These are phyloP conservation scores for Cordyceps farinosa DNA, from an alignment of 2,329 filamentous ascomycete species.

Conservation along the genomic window DNA sequence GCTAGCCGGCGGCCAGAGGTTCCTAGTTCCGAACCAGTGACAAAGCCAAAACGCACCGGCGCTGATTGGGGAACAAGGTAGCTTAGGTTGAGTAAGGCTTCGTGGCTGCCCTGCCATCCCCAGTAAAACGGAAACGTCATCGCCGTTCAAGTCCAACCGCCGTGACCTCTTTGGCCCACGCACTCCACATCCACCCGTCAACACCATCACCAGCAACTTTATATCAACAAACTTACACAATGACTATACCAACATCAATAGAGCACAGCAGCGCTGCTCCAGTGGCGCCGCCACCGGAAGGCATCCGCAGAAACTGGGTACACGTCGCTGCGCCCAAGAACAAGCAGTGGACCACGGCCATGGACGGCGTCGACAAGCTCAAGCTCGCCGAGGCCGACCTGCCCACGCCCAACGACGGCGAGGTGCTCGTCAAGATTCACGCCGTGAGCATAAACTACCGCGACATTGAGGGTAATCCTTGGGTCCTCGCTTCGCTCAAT, in stretches of 20 bases:
- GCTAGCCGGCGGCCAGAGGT: not conserved
- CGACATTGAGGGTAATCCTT: slow-evolving; percentile 43
- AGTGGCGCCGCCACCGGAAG: not conserved
- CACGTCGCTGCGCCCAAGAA: slow-evolving; percentile 26
- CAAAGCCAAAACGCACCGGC: too few relatives aligned
- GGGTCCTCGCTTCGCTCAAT: not conserved
- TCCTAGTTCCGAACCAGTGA: too few relatives aligned
- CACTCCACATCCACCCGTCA: not conserved
- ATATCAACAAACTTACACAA: not conserved
- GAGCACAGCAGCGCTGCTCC: not conserved
- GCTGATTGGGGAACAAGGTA: not conserved
- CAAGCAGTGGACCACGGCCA: slow-evolving; percentile 52
- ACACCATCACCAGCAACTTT: not conserved
- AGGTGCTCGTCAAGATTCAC: slow-evolving; percentile 48
- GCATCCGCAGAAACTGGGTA: slow-evolving; percentile 17
- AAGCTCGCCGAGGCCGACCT: slow-evolving; percentile 41
- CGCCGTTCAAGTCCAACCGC: not conserved
- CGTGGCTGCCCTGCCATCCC: not conserved
- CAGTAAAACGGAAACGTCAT: not conserved
- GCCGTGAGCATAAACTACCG: slow-evolving; percentile 49
- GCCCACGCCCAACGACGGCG: slow-evolving; percentile 45
- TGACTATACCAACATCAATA: not conserved
- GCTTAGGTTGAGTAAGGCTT: not conserved
- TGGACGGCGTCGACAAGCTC: slow-evolving; percentile 55
- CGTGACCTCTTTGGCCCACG: not conserved